These are phyloP conservation scores for Candida orba DNA, from an alignment of 805 yeast species.

Conservation along the genomic window DNA sequence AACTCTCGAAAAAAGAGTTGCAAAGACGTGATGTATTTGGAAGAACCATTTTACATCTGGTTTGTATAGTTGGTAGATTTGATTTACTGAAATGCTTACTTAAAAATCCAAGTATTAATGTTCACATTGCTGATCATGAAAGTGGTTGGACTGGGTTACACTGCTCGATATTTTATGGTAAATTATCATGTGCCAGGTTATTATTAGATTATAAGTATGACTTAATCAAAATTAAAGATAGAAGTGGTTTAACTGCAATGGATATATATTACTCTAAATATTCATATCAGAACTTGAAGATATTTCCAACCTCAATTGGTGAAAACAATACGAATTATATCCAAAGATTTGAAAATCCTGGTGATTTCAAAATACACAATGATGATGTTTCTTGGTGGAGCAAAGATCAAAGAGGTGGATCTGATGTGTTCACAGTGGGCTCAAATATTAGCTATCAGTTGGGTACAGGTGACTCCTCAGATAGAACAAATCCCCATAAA, in stretches of 20 bases:
- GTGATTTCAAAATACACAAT: constrained; percentile 1
- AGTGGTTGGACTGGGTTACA: constrained; percentile 82
- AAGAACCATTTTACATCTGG: constrained; percentile 51
- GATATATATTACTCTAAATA: constrained; percentile 40
- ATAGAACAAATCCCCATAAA: constrained; percentile 38
- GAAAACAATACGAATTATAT: constrained; percentile 16
- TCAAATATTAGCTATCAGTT: constrained; percentile 54
- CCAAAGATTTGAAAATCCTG: constrained; percentile 10
- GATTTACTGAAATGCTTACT: constrained; percentile 41
- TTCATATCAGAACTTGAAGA: constrained; percentile 35
- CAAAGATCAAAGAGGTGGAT: constrained; percentile 39
- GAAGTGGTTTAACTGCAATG: constrained; percentile 65
- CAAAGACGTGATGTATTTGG: constrained; percentile 63
- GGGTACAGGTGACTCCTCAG: constrained; percentile 59
- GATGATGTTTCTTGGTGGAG: constrained; percentile 33
- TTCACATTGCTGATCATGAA: constrained; percentile 52
- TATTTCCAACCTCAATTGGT: constrained; percentile 36
- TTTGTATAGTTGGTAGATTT: constrained; percentile 42
- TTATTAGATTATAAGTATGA: constrained; percentile 29
- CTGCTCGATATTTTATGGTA: constrained; percentile 52
- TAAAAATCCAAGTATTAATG: constrained; percentile 38
- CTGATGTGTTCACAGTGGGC: constrained; percentile 56
- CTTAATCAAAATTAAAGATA: constrained; percentile 53
- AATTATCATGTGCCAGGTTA: constrained; percentile 45
- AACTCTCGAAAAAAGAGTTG: constrained; percentile 32